phyloP scores from a whole-genome alignment of 108 stramenopile species.

The Nitzschia sp. region DNA sequence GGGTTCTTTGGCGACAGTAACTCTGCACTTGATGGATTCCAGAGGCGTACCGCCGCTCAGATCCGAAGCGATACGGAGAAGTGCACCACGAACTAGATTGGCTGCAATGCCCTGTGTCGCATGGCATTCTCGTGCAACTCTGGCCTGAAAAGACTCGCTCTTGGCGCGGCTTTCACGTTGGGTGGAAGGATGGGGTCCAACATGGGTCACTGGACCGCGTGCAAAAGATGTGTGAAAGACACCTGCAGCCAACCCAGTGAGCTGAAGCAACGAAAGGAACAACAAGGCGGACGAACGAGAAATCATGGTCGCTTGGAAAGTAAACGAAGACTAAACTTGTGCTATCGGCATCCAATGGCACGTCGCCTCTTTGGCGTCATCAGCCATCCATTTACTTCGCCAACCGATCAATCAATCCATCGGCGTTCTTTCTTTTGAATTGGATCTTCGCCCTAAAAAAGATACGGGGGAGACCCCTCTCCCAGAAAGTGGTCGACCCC shows the following conservation, averaged over 20 bases:
- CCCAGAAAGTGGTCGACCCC: too few relatives aligned
- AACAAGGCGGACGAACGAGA: background rate
- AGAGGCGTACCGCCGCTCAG: slow-evolving; percentile 56
- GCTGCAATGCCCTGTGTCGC: slow-evolving; percentile 1
- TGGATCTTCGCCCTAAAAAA: too few relatives aligned
- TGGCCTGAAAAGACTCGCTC: background rate
- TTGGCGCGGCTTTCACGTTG: background rate
- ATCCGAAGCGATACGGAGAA: slow-evolving; percentile 59
- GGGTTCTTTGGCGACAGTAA: slow-evolving; percentile 39
- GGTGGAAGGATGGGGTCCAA: background rate
- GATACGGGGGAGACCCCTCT: too few relatives aligned
- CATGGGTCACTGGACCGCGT: background rate
- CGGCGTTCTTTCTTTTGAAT: too few relatives aligned
- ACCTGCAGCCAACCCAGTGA: background rate
- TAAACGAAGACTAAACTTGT: too few relatives aligned
- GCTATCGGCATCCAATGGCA: too few relatives aligned
- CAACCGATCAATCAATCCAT: too few relatives aligned
- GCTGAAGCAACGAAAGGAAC: background rate
- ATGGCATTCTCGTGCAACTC: background rate
- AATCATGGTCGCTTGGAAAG: background rate
- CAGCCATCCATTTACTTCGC: too few relatives aligned
- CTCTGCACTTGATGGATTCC: slow-evolving; percentile 56
- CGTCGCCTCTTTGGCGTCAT: too few relatives aligned
- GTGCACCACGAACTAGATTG: slow-evolving; percentile 42
- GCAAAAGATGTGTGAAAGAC: slow-evolving; percentile 1